phyloP scores from a whole-genome alignment of 345 rosid species.

The Orychophragmus violaceus region DNA sequence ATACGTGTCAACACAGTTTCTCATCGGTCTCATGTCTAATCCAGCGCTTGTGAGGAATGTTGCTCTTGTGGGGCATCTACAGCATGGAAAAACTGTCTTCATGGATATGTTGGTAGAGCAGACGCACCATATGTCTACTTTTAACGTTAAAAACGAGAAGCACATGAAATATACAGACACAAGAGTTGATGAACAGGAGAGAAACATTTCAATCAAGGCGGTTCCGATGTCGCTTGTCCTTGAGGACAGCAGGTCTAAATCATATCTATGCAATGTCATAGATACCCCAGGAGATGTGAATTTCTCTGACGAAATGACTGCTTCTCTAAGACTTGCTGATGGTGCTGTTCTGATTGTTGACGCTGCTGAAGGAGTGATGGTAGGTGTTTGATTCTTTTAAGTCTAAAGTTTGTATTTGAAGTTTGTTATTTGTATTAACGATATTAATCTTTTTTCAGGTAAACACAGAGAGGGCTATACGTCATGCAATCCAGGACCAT shows the following conservation, averaged over 20 bases:
- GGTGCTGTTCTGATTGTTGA: conserved; percentile 95
- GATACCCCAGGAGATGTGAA: conserved; percentile 94
- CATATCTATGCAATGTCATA: conserved; percentile 82
- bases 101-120: conserved; percentile 99
- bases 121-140: conserved; percentile 85
- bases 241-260: conserved; percentile 88
- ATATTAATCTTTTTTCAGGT: conserved; percentile 37
- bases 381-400: conserved; percentile 4
- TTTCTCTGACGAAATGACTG: conserved; percentile 35
- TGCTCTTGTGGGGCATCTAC: conserved; percentile 93
- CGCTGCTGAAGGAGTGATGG: conserved; percentile 92
- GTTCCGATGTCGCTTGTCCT: conserved; percentile 96
- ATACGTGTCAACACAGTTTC: conserved; percentile 87
- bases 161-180: conserved; percentile 92
- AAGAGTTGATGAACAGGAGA: conserved; percentile 92
- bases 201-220: conserved; percentile 90
- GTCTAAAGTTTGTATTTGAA: background rate
- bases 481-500: conserved; percentile 91
- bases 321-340: conserved; percentile 64
- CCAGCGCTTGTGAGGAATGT: conserved; percentile 84
- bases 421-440: background rate
- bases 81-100: conserved; percentile 89
- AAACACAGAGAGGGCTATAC: conserved; percentile 96
- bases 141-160: conserved; percentile 76
- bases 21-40: conserved; percentile 90